Evolutionary conservation across 148 eudicot genomes (phyloP).

Genomic region (Talinum fruticosum): DNA sequence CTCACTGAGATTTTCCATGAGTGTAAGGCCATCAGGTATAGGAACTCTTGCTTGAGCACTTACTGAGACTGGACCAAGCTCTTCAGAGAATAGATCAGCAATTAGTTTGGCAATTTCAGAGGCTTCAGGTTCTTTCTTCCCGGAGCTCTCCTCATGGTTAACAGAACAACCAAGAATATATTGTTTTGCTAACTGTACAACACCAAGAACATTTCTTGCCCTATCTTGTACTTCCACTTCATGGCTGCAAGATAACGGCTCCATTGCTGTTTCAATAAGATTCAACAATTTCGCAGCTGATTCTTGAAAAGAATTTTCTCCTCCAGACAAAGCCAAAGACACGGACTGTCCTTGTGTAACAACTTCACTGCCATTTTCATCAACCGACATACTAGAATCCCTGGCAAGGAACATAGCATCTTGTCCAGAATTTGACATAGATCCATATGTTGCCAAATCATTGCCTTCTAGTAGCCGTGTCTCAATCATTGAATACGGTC

Average conservation of each 20-base stretch:
- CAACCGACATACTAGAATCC: slow-evolving; percentile 14
- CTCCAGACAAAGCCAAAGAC: slow-evolving; percentile 18
- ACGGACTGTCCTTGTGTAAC: slow-evolving; percentile 8
- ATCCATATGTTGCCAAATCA: too few species aligned
- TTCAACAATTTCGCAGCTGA: slow-evolving; percentile 43
- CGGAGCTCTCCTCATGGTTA: slow-evolving; percentile 28
- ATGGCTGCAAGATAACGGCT: slow-evolving; percentile 51
- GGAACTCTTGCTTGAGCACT: slow-evolving; percentile 76
- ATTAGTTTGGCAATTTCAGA: slow-evolving; percentile 44
- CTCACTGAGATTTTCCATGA: slow-evolving; percentile 54
- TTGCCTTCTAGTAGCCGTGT: too few species aligned
- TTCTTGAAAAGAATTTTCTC: slow-evolving; percentile 25
- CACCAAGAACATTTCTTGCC: slow-evolving; percentile 67
- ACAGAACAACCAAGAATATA: slow-evolving; percentile 30
- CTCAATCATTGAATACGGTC: slow-evolving; percentile 17
- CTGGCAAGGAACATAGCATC: slow-evolving; percentile 22
- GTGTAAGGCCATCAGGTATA: slow-evolving; percentile 63
- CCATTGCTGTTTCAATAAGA: slow-evolving; percentile 47
- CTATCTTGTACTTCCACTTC: slow-evolving; percentile 87
- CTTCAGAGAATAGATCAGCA: slow-evolving; percentile 56
- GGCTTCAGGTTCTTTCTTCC: slow-evolving; percentile 31
- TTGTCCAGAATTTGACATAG: slow-evolving; percentile 13
- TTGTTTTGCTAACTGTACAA: slow-evolving; percentile 52
- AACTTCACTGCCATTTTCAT: slow-evolving; percentile 21
- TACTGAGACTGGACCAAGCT: slow-evolving; percentile 73